These are phyloP conservation scores for Alternaria novae-zelandiae DNA, from an alignment of 2,329 filamentous ascomycete species.

Conservation along the genomic window DNA sequence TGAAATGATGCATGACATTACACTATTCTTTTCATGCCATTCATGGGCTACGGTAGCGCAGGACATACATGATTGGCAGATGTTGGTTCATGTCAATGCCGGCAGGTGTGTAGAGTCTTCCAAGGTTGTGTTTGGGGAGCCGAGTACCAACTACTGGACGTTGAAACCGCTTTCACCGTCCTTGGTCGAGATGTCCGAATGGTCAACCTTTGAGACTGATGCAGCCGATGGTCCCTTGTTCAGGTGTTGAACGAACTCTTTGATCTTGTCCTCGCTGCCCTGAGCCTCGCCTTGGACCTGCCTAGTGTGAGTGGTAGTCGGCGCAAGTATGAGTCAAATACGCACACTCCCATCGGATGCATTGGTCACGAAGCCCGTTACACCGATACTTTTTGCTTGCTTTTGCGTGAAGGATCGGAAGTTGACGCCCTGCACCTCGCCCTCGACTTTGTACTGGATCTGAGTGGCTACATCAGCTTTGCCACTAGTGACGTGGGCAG, in stretches of 20 bases:
- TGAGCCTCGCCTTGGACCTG: slow-evolving; percentile 92
- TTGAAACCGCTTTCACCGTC: slow-evolving; percentile 72
- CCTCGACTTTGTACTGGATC: slow-evolving; percentile 57
- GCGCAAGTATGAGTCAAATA: neutral
- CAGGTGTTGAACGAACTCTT: slow-evolving; percentile 75
- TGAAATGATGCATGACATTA: neutral
- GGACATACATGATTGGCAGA: neutral
- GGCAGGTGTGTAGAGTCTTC: neutral
- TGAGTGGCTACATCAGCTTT: slow-evolving; percentile 32
- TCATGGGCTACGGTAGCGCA: neutral
- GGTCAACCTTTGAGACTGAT: slow-evolving; percentile 75
- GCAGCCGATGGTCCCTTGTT: slow-evolving; percentile 76
- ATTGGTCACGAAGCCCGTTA: slow-evolving; percentile 57
- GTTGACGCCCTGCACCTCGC: slow-evolving; percentile 59
- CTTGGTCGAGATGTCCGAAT: slow-evolving; percentile 68
- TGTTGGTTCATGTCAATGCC: neutral
- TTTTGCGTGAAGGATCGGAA: slow-evolving; percentile 56
- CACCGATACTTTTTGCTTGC: slow-evolving; percentile 51
- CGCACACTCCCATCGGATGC: slow-evolving; percentile 53
- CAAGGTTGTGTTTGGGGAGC: neutral
- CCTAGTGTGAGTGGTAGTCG: slow-evolving; percentile 10
- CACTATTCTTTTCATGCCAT: neutral
- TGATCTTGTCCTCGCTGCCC: slow-evolving; percentile 68
- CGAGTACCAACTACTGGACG: slow-evolving; percentile 23
- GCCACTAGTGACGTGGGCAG: slow-evolving; percentile 3